Conservation (phyloP, 495 filamentous ascomycete genomes). For the Penicillium cosmopolitanum region DNA sequence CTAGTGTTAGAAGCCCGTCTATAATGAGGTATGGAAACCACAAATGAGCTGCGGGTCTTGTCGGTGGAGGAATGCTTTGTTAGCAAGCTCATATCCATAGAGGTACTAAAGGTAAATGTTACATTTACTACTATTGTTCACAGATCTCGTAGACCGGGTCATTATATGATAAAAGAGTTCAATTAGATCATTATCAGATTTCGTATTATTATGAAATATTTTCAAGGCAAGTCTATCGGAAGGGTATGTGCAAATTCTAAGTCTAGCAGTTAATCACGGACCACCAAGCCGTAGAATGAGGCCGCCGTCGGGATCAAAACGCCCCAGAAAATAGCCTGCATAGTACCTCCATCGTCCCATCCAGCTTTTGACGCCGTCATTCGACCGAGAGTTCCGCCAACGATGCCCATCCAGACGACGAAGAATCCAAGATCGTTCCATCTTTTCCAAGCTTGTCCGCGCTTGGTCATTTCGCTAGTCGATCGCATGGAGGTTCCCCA, state of each 20-base stretch:
- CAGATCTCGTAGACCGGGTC: background rate
- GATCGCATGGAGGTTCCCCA: conserved; percentile 40
- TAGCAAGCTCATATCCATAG: background rate
- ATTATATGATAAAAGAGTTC: background rate
- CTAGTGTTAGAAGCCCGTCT: too few relatives aligned
- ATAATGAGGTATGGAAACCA: too few relatives aligned
- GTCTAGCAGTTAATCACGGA: conserved; percentile 12
- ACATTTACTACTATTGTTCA: background rate
- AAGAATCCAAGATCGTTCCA: conserved; percentile 33
- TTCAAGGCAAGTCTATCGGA: background rate
- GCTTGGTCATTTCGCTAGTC: conserved; percentile 21
- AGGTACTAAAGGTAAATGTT: background rate
- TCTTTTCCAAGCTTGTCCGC: conserved; percentile 27
- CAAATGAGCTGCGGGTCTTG: too few relatives aligned
- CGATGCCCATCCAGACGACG: conserved; percentile 33
- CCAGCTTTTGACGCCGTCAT: conserved; percentile 20
- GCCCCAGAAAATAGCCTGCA: conserved; percentile 19
- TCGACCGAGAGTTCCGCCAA: conserved; percentile 24
- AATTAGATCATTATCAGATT: background rate
- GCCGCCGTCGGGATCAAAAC: conserved; percentile 21
- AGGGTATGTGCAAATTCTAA: background rate
- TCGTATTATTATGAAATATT: background rate
- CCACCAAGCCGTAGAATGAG: conserved; percentile 28
- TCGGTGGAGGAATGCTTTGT: too few relatives aligned
- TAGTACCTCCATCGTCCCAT: conserved; percentile 17